Evolutionary conservation across 129 eudicot genomes (phyloP), one percentile per base, ranked within the genome.

Genomic region (Lactuca saligna): DNA sequence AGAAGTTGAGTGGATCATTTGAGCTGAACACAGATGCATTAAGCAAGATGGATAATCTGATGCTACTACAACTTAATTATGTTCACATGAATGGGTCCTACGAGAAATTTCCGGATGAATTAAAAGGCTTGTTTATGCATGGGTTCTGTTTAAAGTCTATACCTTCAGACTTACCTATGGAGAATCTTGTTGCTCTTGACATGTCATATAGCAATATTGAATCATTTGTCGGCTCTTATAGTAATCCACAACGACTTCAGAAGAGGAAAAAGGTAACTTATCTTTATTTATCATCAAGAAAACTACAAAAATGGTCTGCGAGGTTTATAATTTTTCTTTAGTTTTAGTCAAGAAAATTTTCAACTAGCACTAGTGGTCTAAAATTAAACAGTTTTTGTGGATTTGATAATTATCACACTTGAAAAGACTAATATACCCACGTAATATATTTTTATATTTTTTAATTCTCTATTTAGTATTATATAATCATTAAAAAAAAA

Each of bases 81-180:
- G 51, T 46, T 3, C 51, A 46, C 5, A 46, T 46, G 51, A 46
- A 10, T 46, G 75, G 82, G 4, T 37, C 65, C 12, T 78, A 39
- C 12, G 13, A 20, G 63, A 72, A 11, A 13, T 72, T 55, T 53
- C 66, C 82, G 0, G 1, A 4, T 14, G 12, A 72, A 10, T 32
- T 78, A 56, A 68, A 67, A 72, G 66, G 82, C 71, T 20, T 72
- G 50, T 66, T 58, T 12, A 72, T 69, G 75, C 70, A 66, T 50
- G 54, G 55, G 51, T 76, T 31, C 3, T 41, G 14, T 17, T 41
- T 61, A 1, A 17, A 68, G 34, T 54, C 31, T 11, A 10, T 76
- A 39, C 75, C 80, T n/a, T 17, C 3, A 14, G 70, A 61, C 13
- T 61, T 69, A 38, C 80, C 38, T 0, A 3, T 61, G 75, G 17